Base-by-base conservation (phyloP, 371 early-diverging fungal species). In the Syncephalastrum sp. region DNA sequence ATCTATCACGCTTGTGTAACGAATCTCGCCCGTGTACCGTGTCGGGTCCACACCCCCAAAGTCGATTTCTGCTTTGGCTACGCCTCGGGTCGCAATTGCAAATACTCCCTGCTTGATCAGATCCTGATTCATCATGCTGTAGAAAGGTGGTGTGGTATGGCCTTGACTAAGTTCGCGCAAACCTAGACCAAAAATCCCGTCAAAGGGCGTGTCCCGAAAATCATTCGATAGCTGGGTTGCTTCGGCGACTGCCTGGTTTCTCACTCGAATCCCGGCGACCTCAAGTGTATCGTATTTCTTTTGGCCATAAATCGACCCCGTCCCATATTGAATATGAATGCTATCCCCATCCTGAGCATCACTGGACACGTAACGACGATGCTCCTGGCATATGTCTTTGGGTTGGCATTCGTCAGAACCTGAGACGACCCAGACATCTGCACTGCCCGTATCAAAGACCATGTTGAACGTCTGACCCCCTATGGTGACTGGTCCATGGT, bases 361-460 rank as follows among this genome's bases (percentile, higher is more conserved):
- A 4, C 19, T 5, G 0, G 65, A 66, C 1, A 45, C 46, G 4
- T 58, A 72, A 25, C 62, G 55, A 10, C 46, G 33, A 10, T 67
- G 68, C 17, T 49, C 29, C 5, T 38, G 24, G 23, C 72, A 72
- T 1, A 66, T 21, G 2, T 92, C 88, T 49, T 91, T 88, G 1
- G 88, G 89, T 42, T 68, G 62, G 80, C 97, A 97, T 56, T 85
- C 78, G 6, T 33, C 38, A 33, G 38, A 33, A 4, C 88, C 85
- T 19, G 93, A 93, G 1, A 96, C 94, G 16, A 98, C 94, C 91
- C 91, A 89, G 42, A 88, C 59, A 54, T 89, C 83, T 23, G 84
- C 70, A n/a, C 87, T 87, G 0, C 90, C 91, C 0, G 90, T 91
- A 57, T 91, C 91, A 59, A 91, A 87, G 5, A 87, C 72, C 5